Evolutionary conservation across 1,139 yeast genomes (phyloP), one percentile per base, ranked within the genome.

Genomic region (Yamadazyma trypodendri): DNA sequence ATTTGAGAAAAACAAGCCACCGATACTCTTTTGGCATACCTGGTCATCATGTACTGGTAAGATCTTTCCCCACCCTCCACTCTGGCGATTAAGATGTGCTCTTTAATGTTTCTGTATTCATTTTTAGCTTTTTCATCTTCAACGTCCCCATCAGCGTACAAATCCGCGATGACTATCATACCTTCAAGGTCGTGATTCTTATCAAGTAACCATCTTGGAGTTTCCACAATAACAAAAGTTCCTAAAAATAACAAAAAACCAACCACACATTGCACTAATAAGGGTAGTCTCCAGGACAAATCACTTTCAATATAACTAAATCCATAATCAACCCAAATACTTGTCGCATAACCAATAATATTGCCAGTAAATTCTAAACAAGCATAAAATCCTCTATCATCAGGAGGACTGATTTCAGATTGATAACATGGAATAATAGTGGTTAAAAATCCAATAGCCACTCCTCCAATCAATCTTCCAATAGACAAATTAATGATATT

Each of bases 351-450:
- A 5, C 97, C 97, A 28, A 87, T 61, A 43, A 89, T 83, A 56
- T 89, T 89, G 3, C 96, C 96, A 0, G 97, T 86, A 60, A 89
- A 90, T 62, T 90, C 96, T 33, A 89, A 81, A 54, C 96, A 88
- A 0, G 96, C 96, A 40, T 87, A 75, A 52, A 84, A 79, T 1
- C 97, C 97, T 43, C 97, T 72, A 49, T 84, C 86, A 45, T 84
- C 84, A 1, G 96, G 89, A 12, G 95, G 95, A 28, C 94, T 81
- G 42, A 90, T 87, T 58, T 90, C 97, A 6, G 88, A 78, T 63
- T 89, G 96, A 60, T 88, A 90, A 35, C 92, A 87, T 0, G 97
- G 97, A n/a, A 92, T 94, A 37, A 89, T 87, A 6, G 96, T 87
- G n/a, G 95, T 84, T 39, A 90, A 70, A 54, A 87, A 74, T 10